phyloP scores from a whole-genome alignment of 2,329 filamentous ascomycete species.

The Dactylellina drechsleri region DNA sequence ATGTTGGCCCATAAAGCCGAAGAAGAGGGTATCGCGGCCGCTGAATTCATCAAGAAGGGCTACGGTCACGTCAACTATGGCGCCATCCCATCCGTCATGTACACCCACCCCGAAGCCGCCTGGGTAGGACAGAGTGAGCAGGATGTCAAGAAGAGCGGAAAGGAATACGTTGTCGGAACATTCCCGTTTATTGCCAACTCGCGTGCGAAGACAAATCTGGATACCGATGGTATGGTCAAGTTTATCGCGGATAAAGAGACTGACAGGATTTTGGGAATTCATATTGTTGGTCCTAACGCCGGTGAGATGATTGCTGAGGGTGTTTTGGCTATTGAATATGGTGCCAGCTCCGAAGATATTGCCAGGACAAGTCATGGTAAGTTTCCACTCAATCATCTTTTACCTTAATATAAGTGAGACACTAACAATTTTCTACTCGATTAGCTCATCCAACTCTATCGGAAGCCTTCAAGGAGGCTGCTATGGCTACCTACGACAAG shows the following conservation, averaged over 20 bases:
- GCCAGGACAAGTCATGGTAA: constrained; percentile 85
- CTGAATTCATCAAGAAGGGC: constrained; percentile 98
- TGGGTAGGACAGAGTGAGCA: constrained; percentile 99
- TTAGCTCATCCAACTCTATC: constrained; percentile 85
- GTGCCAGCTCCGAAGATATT: constrained; percentile 93
- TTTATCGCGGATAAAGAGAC: constrained; percentile 94
- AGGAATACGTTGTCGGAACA: constrained; percentile 90
- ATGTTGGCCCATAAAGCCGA: constrained; percentile 70
- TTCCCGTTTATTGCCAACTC: constrained; percentile 99
- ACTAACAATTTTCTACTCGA: background rate
- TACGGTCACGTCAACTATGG: constrained; percentile 99
- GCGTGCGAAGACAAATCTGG: constrained; percentile 97
- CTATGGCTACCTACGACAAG: constrained; percentile 95
- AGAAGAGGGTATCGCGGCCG: constrained; percentile 92
- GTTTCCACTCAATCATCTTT: constrained; percentile 6
- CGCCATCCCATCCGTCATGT: constrained; percentile 98
- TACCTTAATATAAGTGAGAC: constrained; percentile 1
- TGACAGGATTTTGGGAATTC: constrained; percentile 91
- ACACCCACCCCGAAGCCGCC: constrained; percentile 97
- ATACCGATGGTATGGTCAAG: constrained; percentile 95
- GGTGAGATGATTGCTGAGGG: constrained; percentile 99
- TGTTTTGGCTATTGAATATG: constrained; percentile 93
- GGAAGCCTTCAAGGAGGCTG: constrained; percentile 99
- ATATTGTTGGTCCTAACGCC: constrained; percentile 95
- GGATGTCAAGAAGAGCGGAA: constrained; percentile 86